Conservation (phyloP, 2,329 filamentous ascomycete species). For the Colletotrichum lupini region DNA sequence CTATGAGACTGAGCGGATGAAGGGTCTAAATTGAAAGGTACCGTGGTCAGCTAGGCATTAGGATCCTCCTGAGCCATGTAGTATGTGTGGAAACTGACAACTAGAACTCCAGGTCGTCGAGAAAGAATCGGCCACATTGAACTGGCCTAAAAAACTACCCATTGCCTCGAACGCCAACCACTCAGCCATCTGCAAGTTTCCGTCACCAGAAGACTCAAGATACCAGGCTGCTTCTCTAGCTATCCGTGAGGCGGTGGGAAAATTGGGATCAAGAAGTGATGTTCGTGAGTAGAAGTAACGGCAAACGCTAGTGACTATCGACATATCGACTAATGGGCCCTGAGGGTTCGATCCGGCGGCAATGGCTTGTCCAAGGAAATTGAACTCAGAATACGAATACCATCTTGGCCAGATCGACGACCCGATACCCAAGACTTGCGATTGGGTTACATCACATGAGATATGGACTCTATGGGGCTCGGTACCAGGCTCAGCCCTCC, state of each 20-base stretch:
- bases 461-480: background rate
- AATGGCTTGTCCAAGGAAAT: background rate
- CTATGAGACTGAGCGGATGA: rapidly evolving
- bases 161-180: background rate
- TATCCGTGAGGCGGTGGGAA: no score
- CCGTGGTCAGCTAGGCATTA: no score
- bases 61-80: no score
- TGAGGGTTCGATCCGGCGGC: no score
- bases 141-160: background rate
- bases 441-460: background rate
- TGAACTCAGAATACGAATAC: background rate
- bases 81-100: background rate
- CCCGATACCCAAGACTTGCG: background rate
- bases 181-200: background rate
- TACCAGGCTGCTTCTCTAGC: background rate
- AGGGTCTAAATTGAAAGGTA: background rate
- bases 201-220: background rate
- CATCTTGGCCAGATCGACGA: background rate
- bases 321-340: background rate
- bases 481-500: background rate
- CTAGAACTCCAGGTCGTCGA: background rate
- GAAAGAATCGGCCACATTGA: background rate
- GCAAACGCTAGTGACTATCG: background rate
- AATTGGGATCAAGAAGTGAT: background rate
- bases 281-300: background rate